phyloP scores from a whole-genome alignment of 1,284 basidiomycete genomes.

The Boletus hoseneyae region DNA sequence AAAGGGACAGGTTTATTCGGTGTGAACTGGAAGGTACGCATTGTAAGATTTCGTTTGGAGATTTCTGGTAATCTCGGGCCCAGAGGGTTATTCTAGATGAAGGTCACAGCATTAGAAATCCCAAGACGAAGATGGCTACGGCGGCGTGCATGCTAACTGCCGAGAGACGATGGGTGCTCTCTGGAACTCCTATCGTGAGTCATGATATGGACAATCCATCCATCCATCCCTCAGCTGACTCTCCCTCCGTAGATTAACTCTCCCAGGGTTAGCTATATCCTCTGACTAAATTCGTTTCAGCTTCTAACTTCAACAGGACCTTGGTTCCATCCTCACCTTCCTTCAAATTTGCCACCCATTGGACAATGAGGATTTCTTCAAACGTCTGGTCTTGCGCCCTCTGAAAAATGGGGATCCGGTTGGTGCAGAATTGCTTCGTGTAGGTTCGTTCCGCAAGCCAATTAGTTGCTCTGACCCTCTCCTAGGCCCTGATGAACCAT shows the following conservation, averaged over 20 bases:
- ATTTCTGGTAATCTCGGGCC: neutral
- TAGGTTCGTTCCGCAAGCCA: constrained; percentile 33
- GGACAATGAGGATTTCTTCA: constrained; percentile 78
- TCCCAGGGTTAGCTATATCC: constrained; percentile 46
- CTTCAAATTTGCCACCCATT: constrained; percentile 78
- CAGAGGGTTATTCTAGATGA: constrained; percentile 84
- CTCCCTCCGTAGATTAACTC: constrained; percentile 67
- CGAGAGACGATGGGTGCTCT: constrained; percentile 77
- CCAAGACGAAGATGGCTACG: constrained; percentile 78
- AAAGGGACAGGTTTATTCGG: constrained; percentile 58
- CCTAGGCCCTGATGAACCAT: constrained; percentile 78
- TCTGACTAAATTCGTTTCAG: neutral
- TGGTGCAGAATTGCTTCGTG: constrained; percentile 71
- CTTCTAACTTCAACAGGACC: constrained; percentile 49
- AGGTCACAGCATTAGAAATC: constrained; percentile 83
- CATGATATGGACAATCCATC: neutral
- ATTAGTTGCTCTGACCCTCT: constrained; percentile 2
- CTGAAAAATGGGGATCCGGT: constrained; percentile 62
- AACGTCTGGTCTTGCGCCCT: constrained; percentile 69
- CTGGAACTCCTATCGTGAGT: constrained; percentile 83
- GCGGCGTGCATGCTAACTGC: constrained; percentile 67
- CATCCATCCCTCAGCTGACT: neutral
- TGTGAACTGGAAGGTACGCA: constrained; percentile 73
- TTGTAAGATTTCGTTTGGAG: neutral
- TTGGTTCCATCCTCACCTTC: constrained; percentile 82